Evolutionary conservation across 106 monocot genomes (phyloP), one percentile per base, ranked within the genome.

Genomic region (Acanthochlamys bracteata): DNA sequence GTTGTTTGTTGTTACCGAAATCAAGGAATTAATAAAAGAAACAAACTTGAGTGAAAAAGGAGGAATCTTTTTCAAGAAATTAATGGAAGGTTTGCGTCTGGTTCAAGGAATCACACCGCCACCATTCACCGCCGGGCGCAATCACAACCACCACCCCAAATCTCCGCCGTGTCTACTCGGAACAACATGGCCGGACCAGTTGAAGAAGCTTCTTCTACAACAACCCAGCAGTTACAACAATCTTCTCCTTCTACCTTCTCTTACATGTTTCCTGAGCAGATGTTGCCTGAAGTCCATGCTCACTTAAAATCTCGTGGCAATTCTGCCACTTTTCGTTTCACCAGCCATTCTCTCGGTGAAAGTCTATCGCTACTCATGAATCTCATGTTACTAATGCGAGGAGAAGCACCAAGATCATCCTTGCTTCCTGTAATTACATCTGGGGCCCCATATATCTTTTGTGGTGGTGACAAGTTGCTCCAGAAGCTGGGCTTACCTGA

Each of bases 331-430:
- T 39, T 71, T 11, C 71, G 71, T 21, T 71, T 71, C 52, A 71
- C 71, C 13, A 61, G 71, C 8, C 71, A 71, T 60, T 71, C 71
- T 41, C 62, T 71, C 15, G 71, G 71, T 25, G 71, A 40, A 40
- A 70, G 64, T 51, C 63, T 51, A 4, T 42, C 65, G 7, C 42
- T 77, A 19, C 41, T 71, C 7, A 42, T 80, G 40, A 75, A 71
- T 64, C 80, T 80, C 54, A 80, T 80, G 80, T 39, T 80, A 24
- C 67, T 80, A 15, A 60, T 75, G 27, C 41, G 80, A 11, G 66
- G 74, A 53, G 71, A 71, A 61, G 80, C 63, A 17, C 65, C 26
- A 20, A 3, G 33, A 12, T 59, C 57, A 20, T 58, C 66, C 20
- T 64, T 72, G 11, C 54, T 74, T n/a, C 75, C 75, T 17, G 75